Evolutionary conservation across 768 basidiomycete species (phyloP), one percentile per base, ranked within the genome.

Genomic region (Trametes gibbosa): DNA sequence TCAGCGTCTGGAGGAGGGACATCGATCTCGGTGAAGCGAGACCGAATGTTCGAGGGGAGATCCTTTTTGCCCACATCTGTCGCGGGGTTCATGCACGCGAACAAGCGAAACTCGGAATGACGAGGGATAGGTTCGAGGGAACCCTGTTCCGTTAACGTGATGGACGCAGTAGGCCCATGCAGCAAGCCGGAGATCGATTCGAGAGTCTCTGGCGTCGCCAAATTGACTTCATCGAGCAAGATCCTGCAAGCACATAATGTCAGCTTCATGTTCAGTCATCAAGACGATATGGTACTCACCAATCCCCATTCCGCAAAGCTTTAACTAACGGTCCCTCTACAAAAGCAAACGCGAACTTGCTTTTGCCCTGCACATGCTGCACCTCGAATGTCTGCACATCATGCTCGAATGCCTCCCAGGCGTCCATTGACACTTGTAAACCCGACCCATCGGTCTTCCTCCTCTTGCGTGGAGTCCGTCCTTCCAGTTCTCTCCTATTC

Each of bases 1-100:
- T 98, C 94, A 32, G 89, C 81, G 67, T 99, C 97, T 4, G 96
- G 95, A 3, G 95, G 83, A n/a, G 90, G 85, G 0, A 98, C 95
- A 69, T 95, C 94, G 53, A 98, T 84, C 71, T 98, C 97, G 0
- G 95, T 97, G 75, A 99, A 98, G 29, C 90, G 85, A 10, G 89
- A 84, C 35, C 95, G 86, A 49, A 98, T 90, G 66, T 88, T 89
- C 5, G 91, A 87, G 17, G 94, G 92, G 0, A 99, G 85, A 67
- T 98, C 96, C 67, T 95, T 97, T 77, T 98, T 99, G 34, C 97
- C 97, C 14, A 98, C 90, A 66, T 99, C 97, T 3, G 95, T 99
- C 0, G 97, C 97, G 5, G 97, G 97, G 69, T 99, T 99, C 97
- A 99, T 99, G 71, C 97, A 99, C 4, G 95, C 95, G 68, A 98